phyloP scores from a whole-genome alignment of 164 flowering plant genomes.

The Vitis riparia region DNA sequence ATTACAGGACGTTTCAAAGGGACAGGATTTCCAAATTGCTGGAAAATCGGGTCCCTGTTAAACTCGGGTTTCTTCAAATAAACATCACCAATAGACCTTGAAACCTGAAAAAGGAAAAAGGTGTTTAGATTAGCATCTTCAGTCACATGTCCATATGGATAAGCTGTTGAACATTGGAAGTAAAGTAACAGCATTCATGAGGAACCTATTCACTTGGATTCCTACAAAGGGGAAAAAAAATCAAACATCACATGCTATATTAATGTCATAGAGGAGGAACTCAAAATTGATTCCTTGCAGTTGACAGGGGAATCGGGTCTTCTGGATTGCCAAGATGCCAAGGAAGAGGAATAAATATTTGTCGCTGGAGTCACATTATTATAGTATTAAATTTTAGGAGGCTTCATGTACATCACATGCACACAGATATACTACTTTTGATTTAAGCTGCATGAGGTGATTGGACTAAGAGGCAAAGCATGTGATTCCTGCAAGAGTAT shows the following conservation, averaged over 20 bases:
- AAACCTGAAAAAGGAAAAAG: constrained; percentile 37
- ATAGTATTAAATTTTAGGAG: constrained; percentile 12
- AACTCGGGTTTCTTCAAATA: constrained; percentile 62
- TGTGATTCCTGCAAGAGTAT: constrained; percentile 37
- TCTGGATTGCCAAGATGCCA: constrained; percentile 2
- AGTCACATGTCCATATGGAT: not conserved
- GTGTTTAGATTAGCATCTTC: not conserved
- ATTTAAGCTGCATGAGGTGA: constrained; percentile 25
- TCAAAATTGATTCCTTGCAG: not conserved
- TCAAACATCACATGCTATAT: not conserved
- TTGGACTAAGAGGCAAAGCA: constrained; percentile 23
- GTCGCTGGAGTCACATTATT: constrained; percentile 8
- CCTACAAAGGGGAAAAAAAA: not conserved
- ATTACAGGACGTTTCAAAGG: constrained; percentile 45
- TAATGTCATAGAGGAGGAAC: not conserved
- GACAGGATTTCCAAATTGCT: constrained; percentile 41
- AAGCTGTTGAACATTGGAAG: not conserved
- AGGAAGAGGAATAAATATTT: not conserved
- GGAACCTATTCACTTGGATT: constrained; percentile 2
- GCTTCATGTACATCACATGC: constrained; percentile 30
- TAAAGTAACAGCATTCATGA: constrained; percentile 1
- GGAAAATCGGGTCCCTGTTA: constrained; percentile 43
- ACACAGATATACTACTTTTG: constrained; percentile 15
- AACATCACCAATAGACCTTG: constrained; percentile 66
- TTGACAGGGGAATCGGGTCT: too few relatives aligned